phyloP scores from a whole-genome alignment of 1,284 basidiomycete genomes.

The Heterobasidion occidentale region DNA sequence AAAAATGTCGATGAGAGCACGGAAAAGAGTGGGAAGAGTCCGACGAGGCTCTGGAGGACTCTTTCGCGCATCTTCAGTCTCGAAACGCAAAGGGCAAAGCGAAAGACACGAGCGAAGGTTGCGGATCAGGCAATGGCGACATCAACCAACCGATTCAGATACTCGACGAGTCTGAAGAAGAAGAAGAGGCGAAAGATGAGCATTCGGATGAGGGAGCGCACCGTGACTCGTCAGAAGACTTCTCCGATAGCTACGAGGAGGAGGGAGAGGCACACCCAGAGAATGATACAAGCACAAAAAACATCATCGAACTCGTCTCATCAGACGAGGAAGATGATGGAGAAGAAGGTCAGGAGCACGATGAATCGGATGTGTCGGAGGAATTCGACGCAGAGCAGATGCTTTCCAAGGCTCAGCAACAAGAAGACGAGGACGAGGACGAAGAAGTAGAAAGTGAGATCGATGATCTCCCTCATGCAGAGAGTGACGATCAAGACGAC shows the following conservation, averaged over 20 bases:
- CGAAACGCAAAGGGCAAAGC: constrained; percentile 52
- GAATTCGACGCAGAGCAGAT: neutral
- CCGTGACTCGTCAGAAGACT: constrained; percentile 8
- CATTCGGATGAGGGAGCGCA: constrained; percentile 6
- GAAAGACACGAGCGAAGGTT: constrained; percentile 49
- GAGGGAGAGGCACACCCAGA: neutral
- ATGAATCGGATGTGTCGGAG: constrained; percentile 11
- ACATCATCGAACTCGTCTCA: neutral
- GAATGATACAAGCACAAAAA: neutral
- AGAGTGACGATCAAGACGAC: constrained; percentile 15
- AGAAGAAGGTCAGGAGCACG: constrained; percentile 10
- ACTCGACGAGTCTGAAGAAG: constrained; percentile 19
- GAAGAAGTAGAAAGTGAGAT: constrained; percentile 22
- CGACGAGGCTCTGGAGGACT: constrained; percentile 35
- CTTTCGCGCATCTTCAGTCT: constrained; percentile 43
- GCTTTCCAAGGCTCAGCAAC: neutral
- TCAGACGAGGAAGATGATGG: constrained; percentile 9
- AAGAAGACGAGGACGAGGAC: constrained; percentile 12
- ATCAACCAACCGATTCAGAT: constrained; percentile 41
- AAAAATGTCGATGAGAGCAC: neutral
- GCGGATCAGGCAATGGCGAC: constrained; percentile 38
- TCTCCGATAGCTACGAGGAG: neutral
- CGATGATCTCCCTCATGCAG: neutral
- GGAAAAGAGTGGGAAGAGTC: constrained; percentile 16
- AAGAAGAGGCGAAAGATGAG: constrained; percentile 14